Conservation (phyloP, 805 yeast genomes). For the Yamadazyma akitaensis region DNA sequence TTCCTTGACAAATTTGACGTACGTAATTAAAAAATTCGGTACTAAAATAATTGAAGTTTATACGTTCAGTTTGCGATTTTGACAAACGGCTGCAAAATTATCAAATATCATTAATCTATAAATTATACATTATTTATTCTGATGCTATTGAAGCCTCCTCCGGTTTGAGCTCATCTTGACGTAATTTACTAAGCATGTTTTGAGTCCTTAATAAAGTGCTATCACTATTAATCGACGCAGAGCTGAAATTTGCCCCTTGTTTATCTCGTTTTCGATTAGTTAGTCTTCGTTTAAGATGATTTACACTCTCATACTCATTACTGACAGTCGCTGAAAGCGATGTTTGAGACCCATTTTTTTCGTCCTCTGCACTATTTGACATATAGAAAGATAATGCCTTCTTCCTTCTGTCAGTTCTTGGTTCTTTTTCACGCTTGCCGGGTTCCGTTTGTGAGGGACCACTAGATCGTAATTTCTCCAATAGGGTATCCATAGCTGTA, state of each 20-base stretch:
- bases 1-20: too few species aligned
- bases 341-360: neutral
- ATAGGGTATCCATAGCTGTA: conserved; percentile 28
- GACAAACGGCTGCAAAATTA: neutral
- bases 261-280: conserved; percentile 27
- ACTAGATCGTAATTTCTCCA: conserved; percentile 30
- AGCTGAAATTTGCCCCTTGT: conserved; percentile 7
- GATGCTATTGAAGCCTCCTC: neutral
- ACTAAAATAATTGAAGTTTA: too few species aligned
- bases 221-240: conserved; percentile 17
- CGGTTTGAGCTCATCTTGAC: conserved; percentile 11
- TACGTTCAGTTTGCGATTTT: neutral
- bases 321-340: neutral
- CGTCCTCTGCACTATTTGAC: conserved; percentile 21
- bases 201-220: conserved; percentile 36
- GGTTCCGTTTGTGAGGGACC: conserved; percentile 15
- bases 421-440: conserved; percentile 11
- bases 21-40: too few species aligned
- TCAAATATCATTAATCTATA: neutral
- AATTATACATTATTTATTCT: neutral
- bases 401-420: conserved; percentile 22
- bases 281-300: conserved; percentile 33
- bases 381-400: conserved; percentile 36
- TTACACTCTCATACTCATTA: conserved; percentile 38
- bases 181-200: conserved; percentile 35